Conservation (phyloP, 306 rosid genomes). For the Alnus glutinosa region DNA sequence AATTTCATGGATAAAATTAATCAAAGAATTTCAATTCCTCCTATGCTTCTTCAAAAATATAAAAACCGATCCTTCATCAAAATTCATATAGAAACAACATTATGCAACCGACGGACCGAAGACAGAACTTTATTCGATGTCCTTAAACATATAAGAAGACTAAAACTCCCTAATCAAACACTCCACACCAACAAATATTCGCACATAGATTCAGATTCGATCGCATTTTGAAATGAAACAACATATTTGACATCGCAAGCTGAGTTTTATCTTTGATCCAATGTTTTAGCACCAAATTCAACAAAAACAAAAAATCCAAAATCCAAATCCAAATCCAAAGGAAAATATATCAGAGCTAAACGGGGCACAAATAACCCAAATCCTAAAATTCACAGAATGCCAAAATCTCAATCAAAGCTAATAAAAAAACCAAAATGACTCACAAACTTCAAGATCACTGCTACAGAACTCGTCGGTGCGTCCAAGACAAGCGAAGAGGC, state of each 20-base stretch:
- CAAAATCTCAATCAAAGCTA: neutral
- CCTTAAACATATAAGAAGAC: neutral
- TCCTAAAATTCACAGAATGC: neutral
- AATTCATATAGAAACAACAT: neutral
- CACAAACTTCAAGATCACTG: conserved; percentile 98
- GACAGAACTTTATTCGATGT: neutral
- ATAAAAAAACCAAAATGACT: conserved; percentile 24
- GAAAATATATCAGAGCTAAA: neutral
- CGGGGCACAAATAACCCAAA: neutral
- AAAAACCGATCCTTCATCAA: neutral
- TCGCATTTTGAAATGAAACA: neutral
- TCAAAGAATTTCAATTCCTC: neutral
- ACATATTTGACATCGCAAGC: neutral
- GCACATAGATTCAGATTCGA: neutral
- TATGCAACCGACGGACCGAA: neutral
- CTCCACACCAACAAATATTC: neutral
- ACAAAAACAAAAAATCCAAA: neutral
- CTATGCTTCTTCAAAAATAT: neutral
- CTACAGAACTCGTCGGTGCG: conserved; percentile 88
- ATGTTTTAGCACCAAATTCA: neutral
- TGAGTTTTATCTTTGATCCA: neutral
- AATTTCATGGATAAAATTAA: neutral
- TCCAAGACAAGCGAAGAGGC: conserved; percentile 77
- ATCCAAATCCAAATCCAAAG: neutral
- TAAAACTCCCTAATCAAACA: neutral